Evolutionary conservation across 2,329 filamentous ascomycete species (phyloP).

Genomic region (Pseudofabraea citricarpa): DNA sequence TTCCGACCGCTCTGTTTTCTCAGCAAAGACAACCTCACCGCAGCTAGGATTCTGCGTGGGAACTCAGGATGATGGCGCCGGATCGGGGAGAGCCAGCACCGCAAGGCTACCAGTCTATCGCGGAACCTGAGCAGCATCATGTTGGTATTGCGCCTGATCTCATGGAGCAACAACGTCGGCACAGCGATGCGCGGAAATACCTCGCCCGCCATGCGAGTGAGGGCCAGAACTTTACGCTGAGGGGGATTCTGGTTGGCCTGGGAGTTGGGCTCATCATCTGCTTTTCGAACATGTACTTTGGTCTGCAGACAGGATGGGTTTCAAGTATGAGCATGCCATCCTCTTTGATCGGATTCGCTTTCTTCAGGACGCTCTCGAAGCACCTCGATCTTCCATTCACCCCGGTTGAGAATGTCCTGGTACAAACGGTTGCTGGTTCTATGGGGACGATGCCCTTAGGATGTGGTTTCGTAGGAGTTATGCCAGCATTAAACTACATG

Average conservation of each 20-base stretch:
- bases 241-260: conserved; percentile 75
- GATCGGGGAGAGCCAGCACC: conserved; percentile 2
- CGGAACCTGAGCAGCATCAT: conserved; percentile 1
- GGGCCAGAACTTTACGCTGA: conserved; percentile 72
- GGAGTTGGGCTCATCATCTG: conserved; percentile 86
- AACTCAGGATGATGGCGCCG: background rate
- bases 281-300: conserved; percentile 98
- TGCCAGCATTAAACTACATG: conserved; percentile 87
- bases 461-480: conserved; percentile 91
- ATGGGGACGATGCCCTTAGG: conserved; percentile 97
- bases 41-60: background rate
- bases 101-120: background rate
- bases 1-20: too few relatives aligned
- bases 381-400: conserved; percentile 78
- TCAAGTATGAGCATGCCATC: conserved; percentile 96
- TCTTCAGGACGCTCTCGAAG: conserved; percentile 75
- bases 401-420: conserved; percentile 92
- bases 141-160: background rate
- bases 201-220: conserved; percentile 25
- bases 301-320: conserved; percentile 80
- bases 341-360: conserved; percentile 87
- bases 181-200: conserved; percentile 22
- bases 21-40: too few relatives aligned
- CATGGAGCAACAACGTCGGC: conserved; percentile 13
- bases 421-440: conserved; percentile 91